Evolutionary conservation across 495 filamentous ascomycete genomes (phyloP).

Genomic region (Xylaria palmicola): DNA sequence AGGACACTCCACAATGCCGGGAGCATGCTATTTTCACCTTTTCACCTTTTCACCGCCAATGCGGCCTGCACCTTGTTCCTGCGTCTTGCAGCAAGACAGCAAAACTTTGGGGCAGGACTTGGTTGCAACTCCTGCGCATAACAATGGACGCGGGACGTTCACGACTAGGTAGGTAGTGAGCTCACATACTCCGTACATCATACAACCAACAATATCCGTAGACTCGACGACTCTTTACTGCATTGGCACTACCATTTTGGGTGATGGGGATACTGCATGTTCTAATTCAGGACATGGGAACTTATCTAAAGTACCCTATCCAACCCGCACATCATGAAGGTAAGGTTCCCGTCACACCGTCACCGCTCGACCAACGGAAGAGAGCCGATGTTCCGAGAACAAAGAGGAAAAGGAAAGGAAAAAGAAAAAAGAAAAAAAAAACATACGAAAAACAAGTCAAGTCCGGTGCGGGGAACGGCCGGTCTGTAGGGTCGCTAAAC

Average conservation of each 20-base stretch:
- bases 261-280: conserved; percentile 1
- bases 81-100: conserved; percentile 2
- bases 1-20: neutral
- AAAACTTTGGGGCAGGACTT: neutral
- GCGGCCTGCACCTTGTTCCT: conserved; percentile 6
- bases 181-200: too few species aligned
- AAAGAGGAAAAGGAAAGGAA: neutral
- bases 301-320: too few species aligned
- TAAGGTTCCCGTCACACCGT: neutral
- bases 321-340: neutral
- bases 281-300: neutral
- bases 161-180: neutral
- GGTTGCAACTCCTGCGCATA: neutral
- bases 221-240: too few species aligned
- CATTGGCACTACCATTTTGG: too few species aligned
- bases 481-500: neutral
- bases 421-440: neutral
- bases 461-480: neutral
- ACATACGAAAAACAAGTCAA: neutral
- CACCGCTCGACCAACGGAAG: conserved; percentile 3
- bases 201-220: too few species aligned
- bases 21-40: neutral
- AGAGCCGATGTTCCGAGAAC: conserved; percentile 1
- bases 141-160: too few species aligned
- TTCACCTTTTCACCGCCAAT: neutral